phyloP scores from a whole-genome alignment of 768 basidiomycete species.

The Naganishia onofrii region DNA sequence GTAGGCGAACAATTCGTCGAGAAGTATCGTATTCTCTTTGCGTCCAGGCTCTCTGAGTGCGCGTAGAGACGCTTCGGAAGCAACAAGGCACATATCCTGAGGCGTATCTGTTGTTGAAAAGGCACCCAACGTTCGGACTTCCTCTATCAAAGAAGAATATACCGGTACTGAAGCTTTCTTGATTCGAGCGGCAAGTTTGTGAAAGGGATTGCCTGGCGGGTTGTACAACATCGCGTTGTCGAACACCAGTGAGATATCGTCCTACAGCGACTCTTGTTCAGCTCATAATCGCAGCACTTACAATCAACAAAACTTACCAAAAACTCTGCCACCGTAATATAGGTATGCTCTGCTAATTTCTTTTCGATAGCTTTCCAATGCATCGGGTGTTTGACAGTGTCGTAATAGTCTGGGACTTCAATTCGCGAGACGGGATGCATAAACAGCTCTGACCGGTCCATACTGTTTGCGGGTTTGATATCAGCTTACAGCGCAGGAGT shows the following conservation, averaged over 20 bases:
- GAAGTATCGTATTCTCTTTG: conserved; percentile 12
- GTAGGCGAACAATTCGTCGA: conserved; percentile 67
- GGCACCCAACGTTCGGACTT: conserved; percentile 73
- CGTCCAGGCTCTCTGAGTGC: conserved; percentile 1
- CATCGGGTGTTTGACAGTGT: conserved; percentile 87
- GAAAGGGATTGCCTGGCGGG: conserved; percentile 64
- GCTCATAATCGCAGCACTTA: background rate
- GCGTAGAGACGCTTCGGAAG: background rate
- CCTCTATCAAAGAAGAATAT: conserved; percentile 10
- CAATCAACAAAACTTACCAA: conserved; percentile 51
- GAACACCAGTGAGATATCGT: conserved; percentile 78
- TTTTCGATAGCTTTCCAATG: conserved; percentile 81
- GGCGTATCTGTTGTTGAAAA: conserved; percentile 53
- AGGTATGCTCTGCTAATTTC: conserved; percentile 80
- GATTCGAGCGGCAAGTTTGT: conserved; percentile 69
- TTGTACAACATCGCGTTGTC: conserved; percentile 90
- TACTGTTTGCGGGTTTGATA: conserved; percentile 53
- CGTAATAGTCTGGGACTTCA: conserved; percentile 84
- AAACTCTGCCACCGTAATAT: conserved; percentile 68
- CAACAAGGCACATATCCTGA: conserved; percentile 6
- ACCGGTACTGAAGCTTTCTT: conserved; percentile 53
- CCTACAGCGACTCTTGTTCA: conserved; percentile 28
- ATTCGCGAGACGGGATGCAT: conserved; percentile 69
- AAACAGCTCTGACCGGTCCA: conserved; percentile 73
- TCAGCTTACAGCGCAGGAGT: background rate